Percentiles rank a stretch among this genome's conserved stretches.
phyloP scores from a whole-genome alignment of 345 rosid genomes.

The Raphanus raphanistrum region DNA sequence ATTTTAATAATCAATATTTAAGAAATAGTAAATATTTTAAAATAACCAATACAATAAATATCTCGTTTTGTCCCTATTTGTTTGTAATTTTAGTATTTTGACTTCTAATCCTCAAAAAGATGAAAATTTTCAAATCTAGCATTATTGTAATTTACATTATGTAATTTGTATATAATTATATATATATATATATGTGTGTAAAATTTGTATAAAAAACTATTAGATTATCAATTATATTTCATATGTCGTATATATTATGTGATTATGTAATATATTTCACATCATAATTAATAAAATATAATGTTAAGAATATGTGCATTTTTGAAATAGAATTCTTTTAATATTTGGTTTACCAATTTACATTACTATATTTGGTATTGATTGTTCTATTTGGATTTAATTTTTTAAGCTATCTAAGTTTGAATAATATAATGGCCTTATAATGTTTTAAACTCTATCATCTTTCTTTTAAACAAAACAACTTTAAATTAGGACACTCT shows the following conservation, averaged over 20 bases:
- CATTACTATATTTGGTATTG: not conserved
- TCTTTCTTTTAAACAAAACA: not conserved
- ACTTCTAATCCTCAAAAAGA: not conserved
- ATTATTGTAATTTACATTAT: too few relatives aligned
- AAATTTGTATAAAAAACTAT: too few relatives aligned
- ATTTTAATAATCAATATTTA: not conserved
- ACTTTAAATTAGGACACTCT: not conserved
- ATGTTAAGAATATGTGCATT: not conserved
- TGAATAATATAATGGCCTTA: not conserved
- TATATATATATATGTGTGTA: too few relatives aligned
- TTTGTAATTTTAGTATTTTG: not conserved
- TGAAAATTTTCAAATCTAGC: not conserved
- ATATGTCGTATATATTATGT: too few relatives aligned
- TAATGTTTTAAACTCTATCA: not conserved
- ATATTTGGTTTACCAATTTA: not conserved
- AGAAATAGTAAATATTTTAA: too few relatives aligned
- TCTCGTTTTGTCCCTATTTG: not conserved
- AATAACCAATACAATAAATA: too few relatives aligned
- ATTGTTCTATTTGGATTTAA: not conserved
- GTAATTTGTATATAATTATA: not conserved
- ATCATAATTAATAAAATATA: too few relatives aligned
- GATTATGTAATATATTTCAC: too few relatives aligned
- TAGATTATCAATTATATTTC: too few relatives aligned
- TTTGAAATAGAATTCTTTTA: not conserved
- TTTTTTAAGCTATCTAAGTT: not conserved